phyloP scores from a whole-genome alignment of 768 basidiomycete genomes.

The Kwoniella pini region DNA sequence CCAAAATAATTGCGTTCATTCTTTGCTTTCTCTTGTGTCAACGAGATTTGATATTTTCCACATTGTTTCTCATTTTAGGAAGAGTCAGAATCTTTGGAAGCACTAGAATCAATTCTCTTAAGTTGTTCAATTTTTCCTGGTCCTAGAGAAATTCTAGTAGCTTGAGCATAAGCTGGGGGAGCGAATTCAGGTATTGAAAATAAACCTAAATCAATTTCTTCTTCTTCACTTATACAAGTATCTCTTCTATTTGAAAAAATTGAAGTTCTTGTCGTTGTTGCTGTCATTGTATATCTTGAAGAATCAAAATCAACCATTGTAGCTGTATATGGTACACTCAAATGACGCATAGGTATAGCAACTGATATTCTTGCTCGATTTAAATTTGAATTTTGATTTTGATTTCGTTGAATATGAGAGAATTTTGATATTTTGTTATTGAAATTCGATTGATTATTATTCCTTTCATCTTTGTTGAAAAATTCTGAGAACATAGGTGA shows the following conservation, averaged over 20 bases:
- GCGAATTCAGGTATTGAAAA: conserved; percentile 6
- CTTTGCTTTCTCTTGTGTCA: too few species aligned
- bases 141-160: conserved; percentile 3
- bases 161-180: conserved; percentile 7
- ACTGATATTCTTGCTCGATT: conserved; percentile 2
- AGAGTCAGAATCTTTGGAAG: not conserved
- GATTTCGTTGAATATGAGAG: not conserved
- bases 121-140: not conserved
- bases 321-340: conserved; percentile 5
- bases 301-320: not conserved
- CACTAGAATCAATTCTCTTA: not conserved
- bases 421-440: not conserved
- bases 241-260: conserved; percentile 6
- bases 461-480: not conserved
- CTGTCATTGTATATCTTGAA: not conserved
- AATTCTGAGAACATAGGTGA: conserved; percentile 9
- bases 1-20: too few species aligned
- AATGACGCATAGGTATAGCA: not conserved
- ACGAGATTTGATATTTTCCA: too few species aligned
- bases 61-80: too few species aligned
- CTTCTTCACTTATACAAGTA: conserved; percentile 2
- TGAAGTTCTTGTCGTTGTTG: not conserved
- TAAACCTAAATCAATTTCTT: conserved; percentile 2
- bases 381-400: not conserved
- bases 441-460: not conserved